Evolutionary conservation across 108 stramenopile species (phyloP), one percentile per base, ranked within the genome.

Genomic region (Aurantiochytrium sp.): DNA sequence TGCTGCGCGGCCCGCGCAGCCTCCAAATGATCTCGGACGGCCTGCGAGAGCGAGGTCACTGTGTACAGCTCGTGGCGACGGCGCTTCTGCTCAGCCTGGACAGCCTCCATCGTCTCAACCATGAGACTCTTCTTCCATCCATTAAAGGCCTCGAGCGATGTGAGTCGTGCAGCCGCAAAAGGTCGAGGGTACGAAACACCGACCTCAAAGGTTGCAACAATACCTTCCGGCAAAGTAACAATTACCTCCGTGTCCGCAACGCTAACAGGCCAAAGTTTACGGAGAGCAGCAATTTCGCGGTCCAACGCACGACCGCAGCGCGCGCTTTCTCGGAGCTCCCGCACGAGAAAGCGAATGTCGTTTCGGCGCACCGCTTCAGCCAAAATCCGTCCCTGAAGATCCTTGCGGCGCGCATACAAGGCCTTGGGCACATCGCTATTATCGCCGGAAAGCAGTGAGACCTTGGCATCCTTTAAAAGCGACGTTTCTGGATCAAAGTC

Each of bases 281-380:
- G 76, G 18, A 83, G 45, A 0, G n/a, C 76, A 6, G 76, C 51
- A 53, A 83, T 21, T 45, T 83, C 76, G 19, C 28, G n/a, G 3
- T 83, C 51, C 76, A 83, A 35, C 0, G 49, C 49, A 18, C 51
- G 45, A 21, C 49, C 51, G 28, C 49, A 83, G 19, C 45, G 45
- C 6, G 51, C 45, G 76, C 45, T 47, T 12, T 83, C 51, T 6
- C 76, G 76, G 1, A 83, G 76, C 51, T 83, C 76, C 12, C 76
- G 76, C 28, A 83, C 49, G 23, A 83, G 73, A 51, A 83, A 83
- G 73, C 73, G 73, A 51, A 51, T 51, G 73, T 83, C 73, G 49
- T 83, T 83, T 43, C 73, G 19, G n/a, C 47, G 47, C 14, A 83
- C 73, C 10, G 73, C 73, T 21, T 51, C 49, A 0, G 19, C 49